Evolutionary conservation across 2,329 filamentous ascomycete species (phyloP).

Genomic region (Pestalotiopsis sp.): DNA sequence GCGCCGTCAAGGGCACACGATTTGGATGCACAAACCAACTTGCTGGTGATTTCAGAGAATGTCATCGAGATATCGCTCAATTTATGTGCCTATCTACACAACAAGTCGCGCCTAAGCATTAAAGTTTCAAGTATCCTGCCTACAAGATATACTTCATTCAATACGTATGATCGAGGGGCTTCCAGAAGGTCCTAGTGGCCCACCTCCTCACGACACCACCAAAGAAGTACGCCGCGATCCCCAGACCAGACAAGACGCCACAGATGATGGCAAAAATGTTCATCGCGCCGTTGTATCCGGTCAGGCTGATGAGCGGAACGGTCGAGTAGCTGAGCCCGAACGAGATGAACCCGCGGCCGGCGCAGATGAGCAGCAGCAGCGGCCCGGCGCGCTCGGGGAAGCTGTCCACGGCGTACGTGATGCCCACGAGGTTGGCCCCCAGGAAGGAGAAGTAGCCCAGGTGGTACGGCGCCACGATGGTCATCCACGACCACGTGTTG

Average conservation of each 20-base stretch:
- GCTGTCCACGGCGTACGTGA: constrained; percentile 29
- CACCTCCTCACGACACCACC: constrained; percentile 7
- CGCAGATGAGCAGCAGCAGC: constrained; percentile 25
- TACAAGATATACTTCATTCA: neutral
- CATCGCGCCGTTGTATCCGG: constrained; percentile 24
- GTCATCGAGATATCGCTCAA: no score
- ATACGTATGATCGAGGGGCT: neutral
- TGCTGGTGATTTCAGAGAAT: no score
- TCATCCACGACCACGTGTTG: constrained; percentile 37
- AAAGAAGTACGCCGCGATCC: constrained; percentile 9
- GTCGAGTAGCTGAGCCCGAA: constrained; percentile 28
- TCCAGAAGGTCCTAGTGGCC: constrained; percentile 1
- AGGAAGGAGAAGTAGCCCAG: constrained; percentile 28
- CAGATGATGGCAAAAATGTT: constrained; percentile 23
- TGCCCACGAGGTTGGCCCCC: constrained; percentile 27
- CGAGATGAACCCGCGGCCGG: constrained; percentile 26
- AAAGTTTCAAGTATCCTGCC: no score
- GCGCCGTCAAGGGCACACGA: no score
- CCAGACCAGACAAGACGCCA: constrained; percentile 16
- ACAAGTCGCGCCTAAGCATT: no score
- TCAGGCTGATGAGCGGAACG: constrained; percentile 19
- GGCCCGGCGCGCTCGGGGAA: constrained; percentile 31
- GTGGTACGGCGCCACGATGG: constrained; percentile 21
- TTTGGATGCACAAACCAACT: no score
- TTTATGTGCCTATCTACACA: no score